These are phyloP conservation scores for Westerdykella sp. DNA, from an alignment of 2,329 filamentous ascomycete genomes.

Conservation along the genomic window DNA sequence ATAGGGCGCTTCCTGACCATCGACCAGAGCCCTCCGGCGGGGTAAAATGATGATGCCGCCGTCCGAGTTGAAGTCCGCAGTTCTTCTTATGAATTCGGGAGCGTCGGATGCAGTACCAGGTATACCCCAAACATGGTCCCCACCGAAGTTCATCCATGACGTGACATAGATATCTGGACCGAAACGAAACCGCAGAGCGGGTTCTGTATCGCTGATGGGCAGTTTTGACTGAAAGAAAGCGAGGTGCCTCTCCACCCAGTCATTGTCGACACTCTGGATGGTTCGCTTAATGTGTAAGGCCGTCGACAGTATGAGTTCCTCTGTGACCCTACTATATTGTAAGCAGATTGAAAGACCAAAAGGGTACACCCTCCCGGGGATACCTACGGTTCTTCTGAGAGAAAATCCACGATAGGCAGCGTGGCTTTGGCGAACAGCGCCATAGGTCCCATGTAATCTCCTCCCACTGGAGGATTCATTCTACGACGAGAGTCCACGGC, in stretches of 20 bases:
- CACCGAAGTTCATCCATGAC: constrained; percentile 32
- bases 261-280: constrained; percentile 25
- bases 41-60: constrained; percentile 34
- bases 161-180: constrained; percentile 33
- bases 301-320: constrained; percentile 22
- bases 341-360: not conserved
- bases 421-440: constrained; percentile 27
- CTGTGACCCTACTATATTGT: constrained; percentile 21
- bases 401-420: constrained; percentile 19
- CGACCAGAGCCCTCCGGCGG: constrained; percentile 16
- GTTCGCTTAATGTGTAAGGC: constrained; percentile 22
- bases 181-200: constrained; percentile 22
- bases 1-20: constrained; percentile 27
- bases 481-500: constrained; percentile 26
- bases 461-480: constrained; percentile 17
- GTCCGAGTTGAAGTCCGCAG: constrained; percentile 21
- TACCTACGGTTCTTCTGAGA: constrained; percentile 25
- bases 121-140: constrained; percentile 29
- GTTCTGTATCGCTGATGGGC: constrained; percentile 26
- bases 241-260: constrained; percentile 26
- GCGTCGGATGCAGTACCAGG: constrained; percentile 24
- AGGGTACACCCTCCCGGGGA: constrained; percentile 4
- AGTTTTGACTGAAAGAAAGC: constrained; percentile 26
- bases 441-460: constrained; percentile 30
- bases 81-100: constrained; percentile 30